Base-by-base conservation (phyloP, 1,284 basidiomycete species). In the Cutaneotrichosporon cavernicola region DNA sequence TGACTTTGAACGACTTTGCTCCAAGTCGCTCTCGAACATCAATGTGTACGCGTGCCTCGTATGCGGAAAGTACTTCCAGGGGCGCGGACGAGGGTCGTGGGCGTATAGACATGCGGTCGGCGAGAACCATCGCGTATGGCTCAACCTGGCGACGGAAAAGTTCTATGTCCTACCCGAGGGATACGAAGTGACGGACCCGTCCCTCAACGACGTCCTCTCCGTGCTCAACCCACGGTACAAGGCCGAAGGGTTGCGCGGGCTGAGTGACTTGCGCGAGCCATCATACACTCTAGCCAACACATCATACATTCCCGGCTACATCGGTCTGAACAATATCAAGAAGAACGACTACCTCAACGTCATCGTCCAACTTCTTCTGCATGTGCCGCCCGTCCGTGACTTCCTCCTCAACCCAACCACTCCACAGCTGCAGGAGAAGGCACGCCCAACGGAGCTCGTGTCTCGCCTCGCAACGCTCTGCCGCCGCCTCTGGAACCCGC, bases 1-100 rank as follows among this genome's bases (percentile, higher is more conserved):
- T 81, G 97, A 99, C 82, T 99, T 99, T 76, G 97, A 99, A 83
- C 93, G 96, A 84, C 86, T 99, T 34, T 99, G 97, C 84, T 97
- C 93, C 10, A 92, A 99, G 64, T 96, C 92, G 32, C 84, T 93
- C 56, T 92, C 91, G 34, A 97, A 97, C 80, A 94, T 97, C 84
- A 97, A 99, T 80, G 91, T 92, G 68, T 99, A 99, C 75, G 93
- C 92, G 26, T 99, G 97, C 76, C 87, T 99, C 56, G 94, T 99
- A 13, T 97, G 94, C 78, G 97, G 97, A 61, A 97, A 97, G 81
- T 99, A 98, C 82, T 99, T 97, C 75, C 97, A 99, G 84, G 97
- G 97, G 5, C 85, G 97, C 71, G 95, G 97, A 21, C 88, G 89
- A 68, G 90, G 86, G 52, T 95, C 92, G 59, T 95, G 93, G 78